Base-by-base conservation (phyloP, 1,139 yeast genomes). In the Zygoascus sp. region DNA sequence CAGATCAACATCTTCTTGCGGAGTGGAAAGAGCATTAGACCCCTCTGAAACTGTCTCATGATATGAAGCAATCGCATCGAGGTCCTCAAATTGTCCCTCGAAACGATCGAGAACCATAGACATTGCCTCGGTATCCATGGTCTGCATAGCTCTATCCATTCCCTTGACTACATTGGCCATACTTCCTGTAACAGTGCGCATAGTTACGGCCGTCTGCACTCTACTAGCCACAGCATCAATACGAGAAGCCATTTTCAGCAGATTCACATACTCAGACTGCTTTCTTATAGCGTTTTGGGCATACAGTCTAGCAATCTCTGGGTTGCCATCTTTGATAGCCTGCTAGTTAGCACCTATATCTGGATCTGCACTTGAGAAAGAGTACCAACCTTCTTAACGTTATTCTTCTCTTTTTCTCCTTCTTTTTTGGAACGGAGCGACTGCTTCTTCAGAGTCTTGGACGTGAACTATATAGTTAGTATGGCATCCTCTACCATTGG, bases 261-360 rank as follows among this genome's bases (percentile, higher is more conserved):
- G 69, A 61, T 85, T 92, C 40, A 92, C 74, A 53, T 95, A 73
- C 65, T 94, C 99, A 56, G 87, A 86, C 45, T 86, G 77, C 66
- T 94, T 94, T 49, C 98, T 77, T 45, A 94, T 88, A 42, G 98
- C 97, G 65, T 90, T 92, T 57, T 90, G 96, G 0, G 98, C 98
- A 60, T 92, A 92, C 45, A 94, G 75, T 61, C 82, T 85, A 0
- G 98, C 98, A 52, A 94, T 89, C 62, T 94, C 98, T 58, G 81
- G 83, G 65, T 88, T 87, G 23, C 96, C 96, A 56, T 83, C 90
- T 45, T 75, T 73, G 69, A 88, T 74, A 2, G 96, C 96, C 72
- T 68, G 21, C 17, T n/a, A 44, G 15, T 21, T 40, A 32, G 20
- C 3, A 28, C 25, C 27, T 15, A 15, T 19, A 27, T 10, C 19